Evolutionary conservation across 768 basidiomycete genomes (phyloP), one percentile per base, ranked within the genome.

Genomic region (Kwoniella bestiolae): DNA sequence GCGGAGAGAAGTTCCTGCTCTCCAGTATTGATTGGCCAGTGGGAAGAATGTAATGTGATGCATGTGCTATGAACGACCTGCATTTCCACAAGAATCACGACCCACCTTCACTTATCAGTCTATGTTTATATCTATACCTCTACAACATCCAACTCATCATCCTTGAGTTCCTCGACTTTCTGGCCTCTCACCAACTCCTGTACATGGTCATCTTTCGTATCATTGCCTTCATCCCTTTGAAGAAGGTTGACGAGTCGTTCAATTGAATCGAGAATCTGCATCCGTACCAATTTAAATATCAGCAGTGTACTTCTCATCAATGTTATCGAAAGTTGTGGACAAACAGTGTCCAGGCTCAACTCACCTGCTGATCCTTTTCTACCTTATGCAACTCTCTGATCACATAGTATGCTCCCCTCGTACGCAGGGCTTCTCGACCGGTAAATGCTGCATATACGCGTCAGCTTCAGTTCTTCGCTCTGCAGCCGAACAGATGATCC

Each of bases 171-270:
- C 23, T 77, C 74, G 4, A 80, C 81, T 1, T 64, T 32, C 25
- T 44, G 28, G 31, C 38, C 65, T 47, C 63, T 67, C 50, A 80
- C 91, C 56, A 92, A 84, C 80, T 92, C 91, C 68, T 88, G 87
- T 58, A 90, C 86, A 14, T 78, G 75, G 25, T 84, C 83, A 1
- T 61, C 67, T 77, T 71, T 76, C 2, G 80, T 79, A 8, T 81
- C 81, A 5, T 63, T 57, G 0, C 80, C 77, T 64, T 82, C 81
- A 56, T 82, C 81, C 23, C 81, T 69, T 66, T 82, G 80, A 3
- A 99, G 78, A n/a, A 97, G 82, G 67, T 86, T 89, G 3, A 97
- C 96, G 7, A 98, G 83, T 16, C 92, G 87, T 74, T 93, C 92
- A 44, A 96, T 90, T 47, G 90, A 89, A 77, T 92, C 92, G 2